Evolutionary conservation across 352 stramenopile genomes (phyloP), one percentile per base, ranked within the genome.

Genomic region (Phytophthora constricta): DNA sequence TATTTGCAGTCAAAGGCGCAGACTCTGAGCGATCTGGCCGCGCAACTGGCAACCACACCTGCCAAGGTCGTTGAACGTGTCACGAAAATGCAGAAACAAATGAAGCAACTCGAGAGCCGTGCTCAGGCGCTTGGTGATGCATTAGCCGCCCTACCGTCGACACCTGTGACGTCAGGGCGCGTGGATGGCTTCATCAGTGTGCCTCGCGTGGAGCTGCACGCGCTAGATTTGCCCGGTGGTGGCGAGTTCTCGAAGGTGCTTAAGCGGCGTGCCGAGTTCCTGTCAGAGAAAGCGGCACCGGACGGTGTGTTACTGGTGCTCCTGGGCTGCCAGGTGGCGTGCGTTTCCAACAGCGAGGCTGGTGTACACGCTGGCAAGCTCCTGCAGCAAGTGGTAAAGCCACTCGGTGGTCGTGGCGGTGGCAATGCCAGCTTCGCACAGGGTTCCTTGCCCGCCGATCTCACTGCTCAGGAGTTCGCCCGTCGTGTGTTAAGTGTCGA

Each of bases 81-180:
- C 10, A 58, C 65, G 37, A 91, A 90, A 58, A 68, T 92, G 54
- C 80, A 94, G 42, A 87, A 88, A 65, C 84, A 92, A 34, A 67
- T 84, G 56, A 91, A 91, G 63, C 68, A 83, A 62, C 70, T 89
- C 26, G 81, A 92, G 62, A 79, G 67, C 45, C 62, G 72, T 22
- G 49, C 60, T 25, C 82, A 91, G 68, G 63, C 76, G 60, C 72
- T 94, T 1, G 62, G 77, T 0, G 82, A 92, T 22, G 58, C 79
- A 9, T 26, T 94, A 9, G 79, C 82, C 16, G 70, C 68, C 13
- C 54, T 83, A 8, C 79, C 83, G 13, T 53, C 77, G 5, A 58
- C 62, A 5, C 80, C 86, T 22, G n/a, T 86, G 10, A 61, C 59
- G 2, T 61, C 57, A 5, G 78, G 80, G 8, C 31, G 43, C 17